Evolutionary conservation across 331 rosid genomes (phyloP).

Genomic region (Cydonia oblonga): DNA sequence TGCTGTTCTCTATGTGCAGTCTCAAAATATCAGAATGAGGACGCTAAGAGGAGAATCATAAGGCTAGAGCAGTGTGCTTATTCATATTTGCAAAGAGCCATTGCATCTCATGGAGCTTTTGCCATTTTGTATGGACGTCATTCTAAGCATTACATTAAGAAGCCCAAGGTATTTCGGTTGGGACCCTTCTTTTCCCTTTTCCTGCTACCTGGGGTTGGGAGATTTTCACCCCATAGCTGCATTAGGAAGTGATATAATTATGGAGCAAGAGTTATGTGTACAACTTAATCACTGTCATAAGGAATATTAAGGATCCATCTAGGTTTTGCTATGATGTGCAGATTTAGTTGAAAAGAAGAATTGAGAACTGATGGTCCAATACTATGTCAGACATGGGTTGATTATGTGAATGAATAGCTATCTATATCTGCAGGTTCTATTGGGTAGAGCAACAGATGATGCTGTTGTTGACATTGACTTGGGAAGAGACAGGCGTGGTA

Average conservation of each 20-base stretch:
- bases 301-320: not conserved
- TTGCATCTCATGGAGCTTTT: conserved; percentile 76
- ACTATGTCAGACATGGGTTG: conserved; percentile 1
- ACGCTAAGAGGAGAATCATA: conserved; percentile 56
- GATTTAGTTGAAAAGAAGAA: not conserved
- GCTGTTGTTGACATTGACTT: conserved; percentile 76
- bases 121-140: conserved; percentile 65
- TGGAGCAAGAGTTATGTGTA: not conserved
- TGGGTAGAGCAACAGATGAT: conserved; percentile 79
- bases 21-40: conserved; percentile 52
- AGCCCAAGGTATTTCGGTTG: conserved; percentile 56
- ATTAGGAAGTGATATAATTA: not conserved
- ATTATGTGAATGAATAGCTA: conserved; percentile 11
- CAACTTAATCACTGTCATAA: not conserved
- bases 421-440: conserved; percentile 50
- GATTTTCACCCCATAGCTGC: not conserved
- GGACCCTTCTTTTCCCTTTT: not conserved
- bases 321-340: not conserved
- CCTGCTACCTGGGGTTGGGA: not conserved
- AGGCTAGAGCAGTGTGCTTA: conserved; percentile 82
- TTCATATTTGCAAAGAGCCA: conserved; percentile 65
- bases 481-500: conserved; percentile 55
- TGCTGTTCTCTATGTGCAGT: conserved; percentile 34
- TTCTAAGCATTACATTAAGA: conserved; percentile 74
- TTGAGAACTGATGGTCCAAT: not conserved